Conservation (phyloP, 371 early-diverging fungal genomes). For the Mucor velutinosus region DNA sequence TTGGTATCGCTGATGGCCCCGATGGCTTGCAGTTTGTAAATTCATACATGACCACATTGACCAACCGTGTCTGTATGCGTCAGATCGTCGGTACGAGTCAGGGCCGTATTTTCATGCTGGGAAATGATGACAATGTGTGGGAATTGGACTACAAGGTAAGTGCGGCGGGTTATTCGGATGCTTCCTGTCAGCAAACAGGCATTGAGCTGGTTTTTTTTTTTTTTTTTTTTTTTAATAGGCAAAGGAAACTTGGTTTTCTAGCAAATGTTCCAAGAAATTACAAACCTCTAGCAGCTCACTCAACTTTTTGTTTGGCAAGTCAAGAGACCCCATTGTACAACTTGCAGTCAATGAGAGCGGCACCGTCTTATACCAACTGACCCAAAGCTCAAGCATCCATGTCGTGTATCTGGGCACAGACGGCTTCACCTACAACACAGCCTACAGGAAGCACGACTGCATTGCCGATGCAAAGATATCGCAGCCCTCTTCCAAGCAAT, state of each 20-base stretch:
- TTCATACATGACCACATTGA: constrained; percentile 75
- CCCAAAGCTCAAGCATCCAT: constrained; percentile 62
- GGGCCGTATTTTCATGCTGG: constrained; percentile 90
- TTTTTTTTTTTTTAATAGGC: too few species aligned
- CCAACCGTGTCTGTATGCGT: constrained; percentile 78
- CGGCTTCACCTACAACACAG: constrained; percentile 19
- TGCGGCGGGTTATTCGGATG: neutral
- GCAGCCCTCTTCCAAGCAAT: constrained; percentile 37
- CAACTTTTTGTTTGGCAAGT: constrained; percentile 14
- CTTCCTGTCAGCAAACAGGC: too few species aligned
- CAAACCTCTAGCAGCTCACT: constrained; percentile 16
- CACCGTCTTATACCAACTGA: constrained; percentile 33
- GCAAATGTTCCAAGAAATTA: constrained; percentile 69
- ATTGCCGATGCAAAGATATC: constrained; percentile 39
- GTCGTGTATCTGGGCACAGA: constrained; percentile 47
- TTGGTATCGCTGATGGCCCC: constrained; percentile 61
- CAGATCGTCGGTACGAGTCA: constrained; percentile 73
- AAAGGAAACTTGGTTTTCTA: constrained; percentile 85
- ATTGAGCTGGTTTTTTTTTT: neutral
- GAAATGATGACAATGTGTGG: constrained; percentile 85
- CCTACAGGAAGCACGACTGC: constrained; percentile 26
- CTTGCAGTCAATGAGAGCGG: constrained; percentile 65
- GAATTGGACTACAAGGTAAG: constrained; percentile 84
- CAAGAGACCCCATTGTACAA: constrained; percentile 52
- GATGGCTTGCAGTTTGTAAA: constrained; percentile 55